Conservation (phyloP, 768 basidiomycete species). For the Psilocybe cubensis region DNA sequence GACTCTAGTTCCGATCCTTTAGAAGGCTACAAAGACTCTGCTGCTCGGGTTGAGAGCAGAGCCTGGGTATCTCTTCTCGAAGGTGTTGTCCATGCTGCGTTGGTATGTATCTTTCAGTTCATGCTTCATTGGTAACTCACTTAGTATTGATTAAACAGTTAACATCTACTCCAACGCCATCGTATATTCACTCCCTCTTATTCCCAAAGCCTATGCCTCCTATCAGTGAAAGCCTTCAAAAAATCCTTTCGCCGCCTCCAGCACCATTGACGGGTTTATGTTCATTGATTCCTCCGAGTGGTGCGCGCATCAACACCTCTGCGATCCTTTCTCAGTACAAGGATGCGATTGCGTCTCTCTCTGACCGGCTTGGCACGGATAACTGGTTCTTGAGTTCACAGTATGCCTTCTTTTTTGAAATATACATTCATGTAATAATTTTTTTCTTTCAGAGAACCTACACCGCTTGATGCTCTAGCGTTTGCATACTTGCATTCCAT, state of each 20-base stretch:
- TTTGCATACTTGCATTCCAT: conserved; percentile 83
- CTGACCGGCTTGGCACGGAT: conserved; percentile 75
- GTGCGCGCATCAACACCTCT: conserved; percentile 54
- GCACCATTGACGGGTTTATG: conserved; percentile 72
- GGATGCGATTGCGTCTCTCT: conserved; percentile 74
- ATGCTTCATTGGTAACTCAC: conserved; percentile 6
- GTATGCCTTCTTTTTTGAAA: conserved; percentile 37
- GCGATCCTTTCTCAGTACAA: conserved; percentile 61
- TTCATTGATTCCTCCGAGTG: conserved; percentile 64
- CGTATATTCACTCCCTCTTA: conserved; percentile 46
- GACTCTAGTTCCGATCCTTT: conserved; percentile 43
- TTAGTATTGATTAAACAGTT: conserved; percentile 36
- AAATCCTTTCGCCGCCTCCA: conserved; percentile 65
- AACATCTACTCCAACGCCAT: conserved; percentile 49
- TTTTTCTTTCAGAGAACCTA: conserved; percentile 57
- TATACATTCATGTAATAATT: neutral
- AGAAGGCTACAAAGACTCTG: conserved; percentile 69
- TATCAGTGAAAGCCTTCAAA: conserved; percentile 39
- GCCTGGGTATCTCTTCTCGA: conserved; percentile 86
- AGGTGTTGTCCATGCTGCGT: conserved; percentile 73
- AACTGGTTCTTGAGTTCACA: conserved; percentile 81
- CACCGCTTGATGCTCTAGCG: conserved; percentile 78
- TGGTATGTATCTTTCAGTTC: conserved; percentile 47
- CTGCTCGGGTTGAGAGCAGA: conserved; percentile 70
- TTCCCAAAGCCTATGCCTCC: conserved; percentile 35